A percentile compares a stretch with the other conserved stretches of the same genome.
phyloP scores from a whole-genome alignment of 495 filamentous ascomycete genomes.

The Hypoxylon lienhwacheense region DNA sequence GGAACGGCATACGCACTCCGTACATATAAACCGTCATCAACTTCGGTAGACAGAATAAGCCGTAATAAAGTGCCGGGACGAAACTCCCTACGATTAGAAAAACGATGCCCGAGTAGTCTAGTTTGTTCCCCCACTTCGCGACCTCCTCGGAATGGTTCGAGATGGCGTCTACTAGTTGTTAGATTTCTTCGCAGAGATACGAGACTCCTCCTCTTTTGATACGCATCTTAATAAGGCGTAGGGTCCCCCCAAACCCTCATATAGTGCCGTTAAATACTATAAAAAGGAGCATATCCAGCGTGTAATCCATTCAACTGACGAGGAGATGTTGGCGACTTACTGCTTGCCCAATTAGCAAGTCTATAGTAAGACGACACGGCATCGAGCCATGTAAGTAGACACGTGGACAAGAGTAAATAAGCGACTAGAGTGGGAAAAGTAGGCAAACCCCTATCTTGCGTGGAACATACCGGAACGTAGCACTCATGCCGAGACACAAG shows the following conservation, averaged over 20 bases:
- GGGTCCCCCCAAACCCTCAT: too few relatives aligned
- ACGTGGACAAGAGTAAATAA: too few relatives aligned
- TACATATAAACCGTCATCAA: constrained; percentile 71
- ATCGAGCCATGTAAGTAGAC: too few relatives aligned
- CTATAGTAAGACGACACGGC: background rate
- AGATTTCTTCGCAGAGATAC: background rate
- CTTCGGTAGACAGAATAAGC: constrained; percentile 67
- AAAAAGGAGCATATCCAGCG: background rate
- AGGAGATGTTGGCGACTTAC: constrained; percentile 11
- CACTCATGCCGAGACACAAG: constrained; percentile 81
- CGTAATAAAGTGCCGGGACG: constrained; percentile 85
- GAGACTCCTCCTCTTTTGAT: background rate
- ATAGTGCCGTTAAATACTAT: background rate
- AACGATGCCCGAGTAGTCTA: constrained; percentile 93
- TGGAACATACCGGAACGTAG: constrained; percentile 60
- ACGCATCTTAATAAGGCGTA: too few relatives aligned
- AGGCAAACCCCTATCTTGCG: background rate
- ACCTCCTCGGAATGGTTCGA: constrained; percentile 47
- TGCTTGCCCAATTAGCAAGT: constrained; percentile 17
- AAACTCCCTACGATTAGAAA: constrained; percentile 85
- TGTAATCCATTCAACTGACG: background rate
- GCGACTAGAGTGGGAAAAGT: too few relatives aligned
- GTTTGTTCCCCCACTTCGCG: constrained; percentile 55
- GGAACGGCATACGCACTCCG: constrained; percentile 57
- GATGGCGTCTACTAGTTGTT: constrained; percentile 38